Base-by-base conservation (phyloP, 129 eudicot species). In the Flaveria sonorensis region DNA sequence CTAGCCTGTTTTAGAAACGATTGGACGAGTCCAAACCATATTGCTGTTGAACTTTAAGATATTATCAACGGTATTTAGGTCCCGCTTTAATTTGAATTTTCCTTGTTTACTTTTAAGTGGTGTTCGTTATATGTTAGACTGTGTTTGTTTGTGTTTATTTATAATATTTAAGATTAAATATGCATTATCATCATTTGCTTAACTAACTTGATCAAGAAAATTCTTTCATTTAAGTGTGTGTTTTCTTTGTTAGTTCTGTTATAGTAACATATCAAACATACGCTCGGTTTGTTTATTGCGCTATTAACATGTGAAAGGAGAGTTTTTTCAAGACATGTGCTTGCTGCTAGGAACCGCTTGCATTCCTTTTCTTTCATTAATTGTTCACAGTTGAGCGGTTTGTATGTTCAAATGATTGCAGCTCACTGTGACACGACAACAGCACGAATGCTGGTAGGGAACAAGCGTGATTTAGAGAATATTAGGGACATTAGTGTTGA, bases 401-500 rank as follows among this genome's bases (percentile, higher is more conserved):
- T 24, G 18, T 23, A 5, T 16, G 24, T 70, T 56, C 43, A 15
- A 66, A 76, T 24, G 6, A 16, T 57, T 84, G 81, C 89, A 92
- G 98, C 92, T 83, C 98, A 92, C 40, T 92, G 96, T 66, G 97
- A 92, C 69, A 92, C 96, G 0, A 79, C 96, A 0, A 90, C 86
- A 18, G 92, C 96, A 66, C 85, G 79, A 75, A 88, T 90, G 88
- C 81, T 92, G 85, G 96, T 92, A 2, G 96, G 94, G 21, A 92
- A 92, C 87, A 92, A 92, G 82, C 77, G 92, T 26, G 97, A 92
- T 78, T 57, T 92, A 83, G 96, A 92, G 77, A 82, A 88, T 76
- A 89, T 89, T 24, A 87, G 97, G 78, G 88, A 89, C 10, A 92
- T 92, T 50, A 89, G 88, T 6, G 64, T 83, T n/a, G 97, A 89